Evolutionary conservation across 2,329 filamentous ascomycete species (phyloP), one percentile per base, ranked within the genome.

Genomic region (Sclerotiophoma versabilis): DNA sequence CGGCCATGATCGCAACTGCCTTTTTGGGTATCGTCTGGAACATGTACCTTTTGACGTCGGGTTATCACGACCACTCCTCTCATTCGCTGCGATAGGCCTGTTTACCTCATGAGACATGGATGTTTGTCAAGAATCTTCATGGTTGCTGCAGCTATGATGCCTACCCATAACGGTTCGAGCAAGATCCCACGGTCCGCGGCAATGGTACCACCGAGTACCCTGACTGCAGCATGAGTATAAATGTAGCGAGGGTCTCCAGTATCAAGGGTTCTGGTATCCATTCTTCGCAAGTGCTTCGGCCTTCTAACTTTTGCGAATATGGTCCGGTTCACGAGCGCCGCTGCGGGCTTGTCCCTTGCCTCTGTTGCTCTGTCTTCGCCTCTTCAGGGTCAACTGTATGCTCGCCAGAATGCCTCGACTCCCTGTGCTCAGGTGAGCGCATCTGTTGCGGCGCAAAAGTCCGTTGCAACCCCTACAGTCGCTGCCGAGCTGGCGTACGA

Each of bases 401-500:
- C 59, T n/a, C 59, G 65, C 10, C 64, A 70, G 44, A 68, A 73
- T 62, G 63, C 61, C 2, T 63, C 65, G 3, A 70, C 57, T 47
- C 67, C 72, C 19, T 75, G 72, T 59, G 72, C 71, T 15, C 58
- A 65, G 42, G 71, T 74, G 22, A 64, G 63, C 37, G 63, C 69
- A 7, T 61, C 69, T 2, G 63, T 66, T 12, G 70, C 66, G 5
- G 46, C 62, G 7, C 66, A 74, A 39, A 46, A 53, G 23, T 44
- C 51, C 7, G 65, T 66, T 23, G 63, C 69, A 3, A 64, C 66
- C 5, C 76, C 76, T 1, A 78, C 73, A 10, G 75, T 81, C 4
- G 70, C 77, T 22, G 79, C 79, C 6, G 54, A 74, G 48, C 58
- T 80, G 43, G 79, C 78, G 3, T 79, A 78, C 56, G 75, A 80